Evolutionary conservation across 106 monocot species (phyloP), one percentile per base, ranked within the genome.

Genomic region (Acanthochlamys bracteata): DNA sequence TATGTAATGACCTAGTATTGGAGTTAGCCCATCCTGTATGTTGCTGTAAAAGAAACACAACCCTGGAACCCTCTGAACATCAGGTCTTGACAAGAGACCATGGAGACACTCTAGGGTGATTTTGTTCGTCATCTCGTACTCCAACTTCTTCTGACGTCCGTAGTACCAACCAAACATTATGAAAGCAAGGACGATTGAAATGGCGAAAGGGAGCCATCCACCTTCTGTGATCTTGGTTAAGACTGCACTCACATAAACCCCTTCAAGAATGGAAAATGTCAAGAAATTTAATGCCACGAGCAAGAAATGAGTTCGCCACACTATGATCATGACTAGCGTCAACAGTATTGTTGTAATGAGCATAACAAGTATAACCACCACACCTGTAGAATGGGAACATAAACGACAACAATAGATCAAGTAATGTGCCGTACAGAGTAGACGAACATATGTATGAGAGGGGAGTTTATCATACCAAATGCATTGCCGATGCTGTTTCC

Each of bases 331-430:
- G 7, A 92, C 92, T n/a, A 92, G 68, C 14, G 77, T 82, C 53
- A 92, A 23, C 4, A 92, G 46, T 49, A 87, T 72, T 53, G 92
- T 92, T 22, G 92, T 92, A 42, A 92, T 92, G 49, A 92, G 61
- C 92, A 92, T 92, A 43, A 92, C 92, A 46, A 84, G 81, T 59
- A 92, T 92, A 33, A 87, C 92, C 23, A 84, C 87, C 42, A 86
- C 83, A 63, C 90, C 90, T 90, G 80, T 62, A 73, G 20, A 17
- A 58, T 55, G 17, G 55, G 3, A 21, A 55, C 0, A 2, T 55
- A 13, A 2, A 21, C 4, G 10, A 15, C n/a, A 55, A 10, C 53
- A 54, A 54, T 46, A 46, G 45, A 14, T 46, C 8, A 14, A 8
- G 14, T n/a, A 54, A 17, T 54, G 43, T 43, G 43, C 43, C 13